Percentiles rank a stretch among this genome's conserved stretches.
phyloP scores from a whole-genome alignment of 208 protist genomes.

The Dictyostelium gargantuum region DNA sequence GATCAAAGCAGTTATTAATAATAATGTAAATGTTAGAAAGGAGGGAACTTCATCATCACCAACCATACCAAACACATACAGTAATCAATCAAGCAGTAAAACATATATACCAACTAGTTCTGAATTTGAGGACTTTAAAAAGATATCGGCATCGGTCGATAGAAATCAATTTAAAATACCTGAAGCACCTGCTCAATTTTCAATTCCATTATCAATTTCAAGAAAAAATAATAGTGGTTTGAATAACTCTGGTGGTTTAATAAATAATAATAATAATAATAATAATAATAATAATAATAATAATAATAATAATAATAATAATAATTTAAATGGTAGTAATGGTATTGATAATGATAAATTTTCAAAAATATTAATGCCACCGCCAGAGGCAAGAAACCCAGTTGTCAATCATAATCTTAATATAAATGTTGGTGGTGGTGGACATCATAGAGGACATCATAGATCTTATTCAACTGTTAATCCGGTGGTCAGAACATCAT shows the following conservation, averaged over 20 bases:
- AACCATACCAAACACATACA: neutral
- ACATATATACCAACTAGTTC: neutral
- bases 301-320: neutral
- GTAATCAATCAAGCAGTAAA: neutral
- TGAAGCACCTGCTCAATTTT: constrained; percentile 1
- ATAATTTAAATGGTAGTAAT: neutral
- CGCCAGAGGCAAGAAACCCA: neutral
- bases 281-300: neutral
- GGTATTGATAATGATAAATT: no score
- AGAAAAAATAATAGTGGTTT: neutral
- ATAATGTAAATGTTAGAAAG: neutral
- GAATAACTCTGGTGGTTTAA: neutral
- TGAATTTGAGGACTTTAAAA: neutral
- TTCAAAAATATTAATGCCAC: neutral
- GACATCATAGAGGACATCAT: neutral
- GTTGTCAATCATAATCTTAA: neutral
- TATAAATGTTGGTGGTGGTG: no score
- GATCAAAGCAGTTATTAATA: neutral
- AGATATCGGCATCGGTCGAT: neutral
- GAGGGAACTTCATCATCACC: neutral
- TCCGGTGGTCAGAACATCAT: neutral
- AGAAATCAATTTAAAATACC: constrained; percentile 52
- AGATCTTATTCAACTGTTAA: constrained; percentile 2
- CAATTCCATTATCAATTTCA: constrained; percentile 17
- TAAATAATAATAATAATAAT: neutral